phyloP scores from a whole-genome alignment of 2,329 filamentous ascomycete species.

The Phialocephala sp. region DNA sequence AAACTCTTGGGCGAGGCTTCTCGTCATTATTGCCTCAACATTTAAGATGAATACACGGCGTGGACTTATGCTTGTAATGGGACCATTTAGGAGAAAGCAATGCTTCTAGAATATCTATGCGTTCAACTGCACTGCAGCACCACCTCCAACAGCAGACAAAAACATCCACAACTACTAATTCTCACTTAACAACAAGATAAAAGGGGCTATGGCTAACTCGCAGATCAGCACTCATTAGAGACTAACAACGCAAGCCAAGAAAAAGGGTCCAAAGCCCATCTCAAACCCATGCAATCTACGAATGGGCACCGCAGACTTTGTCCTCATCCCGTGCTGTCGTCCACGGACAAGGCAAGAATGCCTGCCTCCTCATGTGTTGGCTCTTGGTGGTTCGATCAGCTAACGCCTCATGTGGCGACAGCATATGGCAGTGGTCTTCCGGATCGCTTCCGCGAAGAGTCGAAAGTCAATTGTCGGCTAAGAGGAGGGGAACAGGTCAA shows the following conservation, averaged over 20 bases:
- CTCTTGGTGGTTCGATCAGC: not conserved
- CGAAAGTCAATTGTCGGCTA: slow-evolving; percentile 2
- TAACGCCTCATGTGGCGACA: slow-evolving; percentile 12
- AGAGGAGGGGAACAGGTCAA: not conserved
- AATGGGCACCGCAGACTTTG: not conserved
- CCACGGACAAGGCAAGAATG: slow-evolving; percentile 11
- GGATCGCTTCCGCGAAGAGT: slow-evolving; percentile 11
- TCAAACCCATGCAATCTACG: slow-evolving; percentile 5
- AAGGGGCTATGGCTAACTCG: not conserved
- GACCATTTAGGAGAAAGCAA: not conserved
- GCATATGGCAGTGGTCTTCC: slow-evolving; percentile 15
- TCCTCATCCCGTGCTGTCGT: not conserved
- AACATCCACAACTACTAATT: not conserved
- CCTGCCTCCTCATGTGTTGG: slow-evolving; percentile 3
- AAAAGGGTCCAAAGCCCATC: slow-evolving; percentile 6
- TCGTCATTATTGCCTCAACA: slow-evolving; percentile 3
- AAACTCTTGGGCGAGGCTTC: not conserved
- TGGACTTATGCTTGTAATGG: not conserved
- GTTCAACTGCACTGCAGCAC: too few species aligned
- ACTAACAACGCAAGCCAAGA: not conserved
- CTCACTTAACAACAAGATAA: not conserved
- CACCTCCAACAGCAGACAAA: not conserved
- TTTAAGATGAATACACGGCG: not conserved
- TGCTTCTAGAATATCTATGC: not conserved
- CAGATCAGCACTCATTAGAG: not conserved